Base-by-base conservation (phyloP, 2,329 filamentous ascomycete genomes). In the Diplodia seriata region DNA sequence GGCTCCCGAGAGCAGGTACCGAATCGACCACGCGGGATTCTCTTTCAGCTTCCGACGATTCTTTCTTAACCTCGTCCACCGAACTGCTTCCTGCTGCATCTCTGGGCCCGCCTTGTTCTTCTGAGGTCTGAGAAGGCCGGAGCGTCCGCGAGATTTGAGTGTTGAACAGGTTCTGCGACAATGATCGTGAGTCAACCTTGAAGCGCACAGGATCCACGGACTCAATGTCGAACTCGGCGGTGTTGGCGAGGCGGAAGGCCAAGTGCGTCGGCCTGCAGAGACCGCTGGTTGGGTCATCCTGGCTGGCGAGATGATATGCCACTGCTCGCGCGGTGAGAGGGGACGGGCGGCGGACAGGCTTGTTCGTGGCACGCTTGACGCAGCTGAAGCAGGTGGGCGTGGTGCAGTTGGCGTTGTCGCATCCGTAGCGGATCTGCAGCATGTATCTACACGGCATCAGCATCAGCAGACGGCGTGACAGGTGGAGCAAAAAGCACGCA, bases 351-450 rank as follows among this genome's bases (percentile, higher is more conserved):
- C 92, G 89, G 72, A 93, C 86, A 2, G 92, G 92, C 0, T 86
- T 86, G 70, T 87, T 87, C 40, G 87, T 85, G 50, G 89, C 81
- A 71, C 91, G 86, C 77, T 86, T 90, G 67, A 91, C 88, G 76
- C 87, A 93, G 70, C 89, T 93, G 74, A 94, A 90, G 80, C 93
- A 97, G 15, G 92, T 94, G 15, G 92, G 81, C 1, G 89, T 94
- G 43, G 83, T 84, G 79, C 93, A 97, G 63, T 84, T 82, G 65
- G 84, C 81, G 71, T 86, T 87, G 70, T 87, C 87, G 76, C 93
- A 97, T 70, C 93, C 93, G 71, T 91, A 86, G 68, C 93, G 87
- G n/a, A 97, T 86, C 79, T 97, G 93, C 40, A 87, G 83, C 61
- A 94, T 88, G 75, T 91, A 96, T 73, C 91, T 94, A 49, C 36